Conservation (phyloP, 2,329 filamentous ascomycete species). For the Pseudogymnoascus sp. region DNA sequence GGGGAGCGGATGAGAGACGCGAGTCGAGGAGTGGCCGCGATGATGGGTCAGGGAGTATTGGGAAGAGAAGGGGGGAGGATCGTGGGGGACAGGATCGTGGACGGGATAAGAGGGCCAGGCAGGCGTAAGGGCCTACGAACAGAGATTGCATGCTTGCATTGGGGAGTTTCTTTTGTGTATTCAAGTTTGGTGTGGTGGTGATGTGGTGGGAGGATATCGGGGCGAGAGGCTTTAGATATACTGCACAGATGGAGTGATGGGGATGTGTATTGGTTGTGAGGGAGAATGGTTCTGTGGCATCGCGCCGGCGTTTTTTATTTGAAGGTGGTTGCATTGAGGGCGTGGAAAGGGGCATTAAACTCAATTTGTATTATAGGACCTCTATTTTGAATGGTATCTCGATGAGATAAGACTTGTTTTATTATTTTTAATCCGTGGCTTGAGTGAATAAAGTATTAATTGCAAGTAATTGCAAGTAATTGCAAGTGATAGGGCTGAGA, state of each 20-base stretch:
- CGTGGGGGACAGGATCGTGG: neutral
- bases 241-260: neutral
- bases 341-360: neutral
- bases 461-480: neutral
- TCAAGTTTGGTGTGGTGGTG: neutral
- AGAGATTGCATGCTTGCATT: slow-evolving; percentile 1
- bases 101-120: neutral
- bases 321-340: neutral
- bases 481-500: neutral
- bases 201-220: neutral
- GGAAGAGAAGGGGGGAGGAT: neutral
- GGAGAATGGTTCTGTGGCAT: neutral
- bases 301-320: neutral
- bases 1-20: neutral
- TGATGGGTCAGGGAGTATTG: neutral
- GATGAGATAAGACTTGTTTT: neutral
- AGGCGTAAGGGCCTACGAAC: neutral
- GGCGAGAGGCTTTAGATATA: neutral
- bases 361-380: neutral
- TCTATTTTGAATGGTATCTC: slow-evolving; percentile 1
- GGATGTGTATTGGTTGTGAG: neutral
- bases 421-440: neutral
- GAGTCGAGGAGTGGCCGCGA: neutral
- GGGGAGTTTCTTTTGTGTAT: slow-evolving; percentile 1
- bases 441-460: neutral